Evolutionary conservation across 257 asterid genomes (phyloP).

Genomic region (Datura wrightii): DNA sequence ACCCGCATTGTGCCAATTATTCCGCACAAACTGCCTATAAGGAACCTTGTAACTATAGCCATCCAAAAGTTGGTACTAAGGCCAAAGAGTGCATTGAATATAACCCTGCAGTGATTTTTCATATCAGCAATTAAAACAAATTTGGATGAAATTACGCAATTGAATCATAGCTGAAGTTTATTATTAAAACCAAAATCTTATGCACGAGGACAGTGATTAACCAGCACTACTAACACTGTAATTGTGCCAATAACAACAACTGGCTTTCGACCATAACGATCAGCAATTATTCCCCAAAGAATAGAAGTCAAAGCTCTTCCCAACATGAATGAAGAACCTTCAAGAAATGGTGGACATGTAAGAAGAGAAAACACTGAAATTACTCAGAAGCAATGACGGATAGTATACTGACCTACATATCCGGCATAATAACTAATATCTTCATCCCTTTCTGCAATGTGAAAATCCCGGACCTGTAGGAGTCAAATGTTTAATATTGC

Average conservation of each 20-base stretch:
- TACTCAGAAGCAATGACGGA: constrained; percentile 8
- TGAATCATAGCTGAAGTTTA: background rate
- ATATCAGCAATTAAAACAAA: constrained; percentile 19
- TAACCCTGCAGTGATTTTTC: constrained; percentile 53
- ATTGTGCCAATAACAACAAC: constrained; percentile 62
- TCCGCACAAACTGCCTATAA: constrained; percentile 80
- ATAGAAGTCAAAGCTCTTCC: constrained; percentile 80
- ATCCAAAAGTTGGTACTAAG: constrained; percentile 75
- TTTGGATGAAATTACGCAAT: background rate
- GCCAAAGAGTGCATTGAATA: constrained; percentile 84
- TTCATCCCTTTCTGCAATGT: constrained; percentile 73
- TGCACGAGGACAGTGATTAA: background rate
- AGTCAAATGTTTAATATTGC: constrained; percentile 24
- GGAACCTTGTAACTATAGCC: constrained; percentile 78
- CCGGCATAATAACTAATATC: constrained; percentile 83
- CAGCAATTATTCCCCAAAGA: constrained; percentile 71
- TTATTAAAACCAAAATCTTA: background rate
- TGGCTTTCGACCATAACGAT: constrained; percentile 78
- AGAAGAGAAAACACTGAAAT: background rate
- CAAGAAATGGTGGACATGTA: constrained; percentile 21
- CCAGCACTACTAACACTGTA: constrained; percentile 55
- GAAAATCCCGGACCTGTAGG: constrained; percentile 68
- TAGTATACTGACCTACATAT: constrained; percentile 56
- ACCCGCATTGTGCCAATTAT: constrained; percentile 83
- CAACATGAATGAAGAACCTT: constrained; percentile 72